These are phyloP conservation scores for Syzygium syzygioides DNA, from an alignment of 441 rosid genomes.

Conservation along the genomic window DNA sequence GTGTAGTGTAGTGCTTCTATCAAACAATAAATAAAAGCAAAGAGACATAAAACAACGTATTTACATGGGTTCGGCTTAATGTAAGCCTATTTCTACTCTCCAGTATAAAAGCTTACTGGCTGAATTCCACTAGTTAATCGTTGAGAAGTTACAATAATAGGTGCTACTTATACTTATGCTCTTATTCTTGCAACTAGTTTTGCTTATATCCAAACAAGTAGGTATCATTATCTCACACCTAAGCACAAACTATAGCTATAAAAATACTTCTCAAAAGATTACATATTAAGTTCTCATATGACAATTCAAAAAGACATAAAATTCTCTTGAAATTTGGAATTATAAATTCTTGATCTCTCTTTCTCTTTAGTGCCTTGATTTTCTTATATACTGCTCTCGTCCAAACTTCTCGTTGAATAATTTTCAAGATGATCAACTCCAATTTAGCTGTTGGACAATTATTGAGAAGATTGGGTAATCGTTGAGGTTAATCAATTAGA, in stretches of 20 bases:
- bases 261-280: not conserved
- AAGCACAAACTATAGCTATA: fast-evolving
- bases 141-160: fast-evolving
- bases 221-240: not conserved
- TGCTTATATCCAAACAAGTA: not conserved
- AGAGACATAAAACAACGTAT: not conserved
- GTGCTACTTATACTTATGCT: not conserved
- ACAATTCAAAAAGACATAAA: not conserved
- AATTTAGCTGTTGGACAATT: not conserved
- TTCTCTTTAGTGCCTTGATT: fast-evolving
- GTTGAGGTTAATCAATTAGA: not conserved
- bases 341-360: not conserved
- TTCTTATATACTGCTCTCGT: not conserved
- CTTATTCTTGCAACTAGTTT: fast-evolving
- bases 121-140: not conserved
- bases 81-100: not conserved
- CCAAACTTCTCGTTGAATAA: not conserved
- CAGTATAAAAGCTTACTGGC: fast-evolving
- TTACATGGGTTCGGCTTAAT: not conserved
- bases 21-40: fast-evolving
- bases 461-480: not conserved
- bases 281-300: not conserved
- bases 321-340: not conserved
- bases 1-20: not conserved
- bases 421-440: not conserved